Percentiles rank a stretch among this genome's conserved stretches.
Evolutionary conservation across 2,329 filamentous ascomycete species (phyloP).

Genomic region (Lachnellula cervina): DNA sequence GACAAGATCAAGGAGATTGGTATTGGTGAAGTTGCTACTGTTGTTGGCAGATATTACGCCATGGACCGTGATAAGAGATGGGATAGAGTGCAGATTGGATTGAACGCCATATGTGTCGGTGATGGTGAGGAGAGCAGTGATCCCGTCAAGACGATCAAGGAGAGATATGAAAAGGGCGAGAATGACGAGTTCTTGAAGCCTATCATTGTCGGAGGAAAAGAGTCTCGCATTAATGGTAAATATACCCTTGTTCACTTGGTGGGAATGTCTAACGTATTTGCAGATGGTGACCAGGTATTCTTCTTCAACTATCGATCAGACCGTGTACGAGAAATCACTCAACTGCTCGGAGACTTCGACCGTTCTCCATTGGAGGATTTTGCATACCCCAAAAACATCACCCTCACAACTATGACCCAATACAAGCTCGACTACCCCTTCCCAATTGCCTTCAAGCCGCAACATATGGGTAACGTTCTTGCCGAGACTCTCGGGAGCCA

Average conservation of each 20-base stretch:
- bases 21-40: conserved; percentile 79
- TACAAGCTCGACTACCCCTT: conserved; percentile 97
- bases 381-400: conserved; percentile 82
- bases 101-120: conserved; percentile 77
- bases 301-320: conserved; percentile 99
- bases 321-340: conserved; percentile 91
- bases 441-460: conserved; percentile 85
- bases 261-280: conserved; percentile 11
- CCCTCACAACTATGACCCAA: conserved; percentile 93
- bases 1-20: conserved; percentile 79
- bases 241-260: background rate
- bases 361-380: conserved; percentile 88
- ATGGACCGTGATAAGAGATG: conserved; percentile 99
- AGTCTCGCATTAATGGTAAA: conserved; percentile 76
- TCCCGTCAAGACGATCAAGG: conserved; percentile 79
- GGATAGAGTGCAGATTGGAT: conserved; percentile 85
- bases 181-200: conserved; percentile 98
- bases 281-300: conserved; percentile 90
- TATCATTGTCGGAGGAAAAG: conserved; percentile 86
- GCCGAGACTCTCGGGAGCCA: conserved; percentile 94
- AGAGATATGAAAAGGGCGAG: conserved; percentile 81
- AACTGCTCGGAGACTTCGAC: conserved; percentile 88
- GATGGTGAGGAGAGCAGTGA: conserved; percentile 84
- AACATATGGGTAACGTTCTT: conserved; percentile 96
- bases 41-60: conserved; percentile 94